Evolutionary conservation across 106 monocot genomes (phyloP), one percentile per base, ranked within the genome.

Genomic region (Phalaenopsis equestris): DNA sequence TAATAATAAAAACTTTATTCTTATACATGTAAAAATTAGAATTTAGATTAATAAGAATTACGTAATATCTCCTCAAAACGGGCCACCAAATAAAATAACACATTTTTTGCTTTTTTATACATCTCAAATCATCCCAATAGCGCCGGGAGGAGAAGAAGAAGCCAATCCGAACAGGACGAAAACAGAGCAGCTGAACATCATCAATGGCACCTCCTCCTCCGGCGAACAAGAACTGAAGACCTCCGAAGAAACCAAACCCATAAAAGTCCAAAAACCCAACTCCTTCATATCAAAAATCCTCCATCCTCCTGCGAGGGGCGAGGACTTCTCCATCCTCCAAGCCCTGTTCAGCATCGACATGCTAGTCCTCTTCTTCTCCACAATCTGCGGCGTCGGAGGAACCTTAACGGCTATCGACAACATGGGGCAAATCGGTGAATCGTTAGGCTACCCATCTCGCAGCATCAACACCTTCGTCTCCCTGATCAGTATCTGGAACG

Each of bases 341-440:
- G 90, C 90, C 0, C 70, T 90, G 0, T 77, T 83, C 8, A 92
- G 92, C 83, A 36, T 92, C 14, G 95, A 95, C 87, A 95, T 95
- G 95, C 72, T 90, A 12, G 48, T 91, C 65, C 83, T 95, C 24
- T 85, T 95, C 80, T 21, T 89, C 18, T 78, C 93, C 2, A 89
- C 86, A 8, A 88, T 91, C 21, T 93, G 88, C 76, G 95, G 92
- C 0, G 77, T 93, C 7, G 95, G 95, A 23, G 95, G 95, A 5
- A 89, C 89, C 3, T 80, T 95, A 30, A 92, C 95, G n/a, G 95
- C 92, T 1, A 92, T 92, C 76, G 95, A 92, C 87, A 95, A 95
- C 90, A 89, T 95, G 90, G 95, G 90, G 14, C 95, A 95, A 83
- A 95, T 95, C 56, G 95, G 93, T 2, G 80, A 89, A n/a, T 89